phyloP scores from a whole-genome alignment of 208 protist species.

The Leishmania lainsoni region DNA sequence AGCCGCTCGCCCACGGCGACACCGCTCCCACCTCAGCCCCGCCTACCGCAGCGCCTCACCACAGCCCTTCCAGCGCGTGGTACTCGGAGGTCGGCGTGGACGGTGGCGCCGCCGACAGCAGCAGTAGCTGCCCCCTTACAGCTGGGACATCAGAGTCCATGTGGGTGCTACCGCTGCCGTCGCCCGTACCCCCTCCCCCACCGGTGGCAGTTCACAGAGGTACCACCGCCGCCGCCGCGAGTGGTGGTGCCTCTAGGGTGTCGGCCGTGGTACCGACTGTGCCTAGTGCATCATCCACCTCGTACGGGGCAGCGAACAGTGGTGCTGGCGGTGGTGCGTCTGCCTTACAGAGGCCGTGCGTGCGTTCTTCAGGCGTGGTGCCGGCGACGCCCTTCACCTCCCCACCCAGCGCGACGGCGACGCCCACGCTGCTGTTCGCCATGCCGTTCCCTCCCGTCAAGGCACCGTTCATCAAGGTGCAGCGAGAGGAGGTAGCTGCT shows the following conservation, averaged over 20 bases:
- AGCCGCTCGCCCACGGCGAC: not conserved
- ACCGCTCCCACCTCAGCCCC: not conserved
- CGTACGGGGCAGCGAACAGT: not conserved
- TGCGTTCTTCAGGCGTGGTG: not conserved
- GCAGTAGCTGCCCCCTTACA: not conserved
- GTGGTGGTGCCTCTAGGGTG: not conserved
- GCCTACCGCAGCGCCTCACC: not conserved
- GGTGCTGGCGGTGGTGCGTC: not conserved
- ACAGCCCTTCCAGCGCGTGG: not conserved
- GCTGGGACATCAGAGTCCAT: not conserved
- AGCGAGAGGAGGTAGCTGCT: conserved; percentile 21
- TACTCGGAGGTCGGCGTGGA: conserved; percentile 9
- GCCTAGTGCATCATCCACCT: not conserved
- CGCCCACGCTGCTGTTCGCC: conserved; percentile 9
- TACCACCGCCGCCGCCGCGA: not conserved
- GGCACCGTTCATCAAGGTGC: conserved; percentile 23
- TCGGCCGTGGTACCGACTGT: not conserved
- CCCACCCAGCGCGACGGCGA: not conserved
- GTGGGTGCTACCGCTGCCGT: conserved; percentile 19
- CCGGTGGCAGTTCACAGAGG: conserved; percentile 13
- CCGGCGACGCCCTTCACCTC: not conserved
- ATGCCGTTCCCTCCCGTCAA: conserved; percentile 8
- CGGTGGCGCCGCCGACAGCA: not conserved
- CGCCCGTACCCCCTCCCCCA: conserved; percentile 4
- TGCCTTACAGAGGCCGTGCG: not conserved